These are phyloP conservation scores for Yamadazyma jaroonii DNA, from an alignment of 1,139 yeast species.

Conservation along the genomic window DNA sequence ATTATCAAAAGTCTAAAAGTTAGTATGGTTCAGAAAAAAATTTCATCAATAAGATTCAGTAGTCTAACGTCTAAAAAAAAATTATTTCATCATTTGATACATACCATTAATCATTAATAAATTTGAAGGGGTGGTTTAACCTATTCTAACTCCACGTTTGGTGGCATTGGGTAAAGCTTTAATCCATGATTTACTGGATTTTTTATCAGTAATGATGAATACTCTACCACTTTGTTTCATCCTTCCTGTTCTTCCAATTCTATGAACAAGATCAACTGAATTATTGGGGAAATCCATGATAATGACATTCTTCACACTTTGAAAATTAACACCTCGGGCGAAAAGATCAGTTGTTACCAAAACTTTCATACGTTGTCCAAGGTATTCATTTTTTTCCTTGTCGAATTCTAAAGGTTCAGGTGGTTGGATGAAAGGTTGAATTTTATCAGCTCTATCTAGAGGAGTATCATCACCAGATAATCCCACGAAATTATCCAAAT, in stretches of 20 bases:
- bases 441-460: constrained; percentile 53
- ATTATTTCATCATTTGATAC: constrained; percentile 26
- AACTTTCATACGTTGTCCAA: constrained; percentile 46
- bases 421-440: constrained; percentile 62
- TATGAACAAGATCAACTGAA: constrained; percentile 82
- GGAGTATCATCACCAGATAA: constrained; percentile 64
- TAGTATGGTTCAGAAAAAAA: constrained; percentile 9
- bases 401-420: constrained; percentile 40
- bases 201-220: constrained; percentile 65
- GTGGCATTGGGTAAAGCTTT: constrained; percentile 76
- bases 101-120: constrained; percentile 10
- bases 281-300: constrained; percentile 83
- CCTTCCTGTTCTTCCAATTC: constrained; percentile 94
- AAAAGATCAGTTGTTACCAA: constrained; percentile 86
- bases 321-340: constrained; percentile 88
- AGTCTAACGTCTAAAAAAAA: constrained; percentile 20
- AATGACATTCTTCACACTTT: constrained; percentile 76
- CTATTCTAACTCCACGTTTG: constrained; percentile 47
- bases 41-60: constrained; percentile 13
- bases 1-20: constrained; percentile 5
- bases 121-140: constrained; percentile 19
- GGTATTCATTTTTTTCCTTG: constrained; percentile 18
- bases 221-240: constrained; percentile 89
- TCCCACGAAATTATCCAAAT: constrained; percentile 45
- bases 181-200: constrained; percentile 73